Evolutionary conservation across 1,284 basidiomycete genomes (phyloP), one percentile per base, ranked within the genome.

Genomic region (Flammula alnicola): DNA sequence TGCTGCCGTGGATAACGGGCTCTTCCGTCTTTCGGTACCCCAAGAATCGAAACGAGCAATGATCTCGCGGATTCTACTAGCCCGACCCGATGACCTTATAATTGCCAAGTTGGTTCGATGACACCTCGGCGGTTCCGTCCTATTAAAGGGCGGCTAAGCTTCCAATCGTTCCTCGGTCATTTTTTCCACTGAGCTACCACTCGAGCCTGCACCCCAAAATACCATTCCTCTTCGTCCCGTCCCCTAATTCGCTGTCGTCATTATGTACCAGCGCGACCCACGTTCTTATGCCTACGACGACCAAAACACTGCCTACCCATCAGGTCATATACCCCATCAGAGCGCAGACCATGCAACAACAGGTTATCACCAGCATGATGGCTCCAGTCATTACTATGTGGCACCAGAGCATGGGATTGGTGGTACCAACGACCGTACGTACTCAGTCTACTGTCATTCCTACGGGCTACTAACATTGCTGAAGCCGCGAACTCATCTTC

Each of bases 101-200:
- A 61, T 65, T 69, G 58, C 67, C 66, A 69, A 69, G 63, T 68
- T 66, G 61, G 61, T 59, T 55, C 56, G 29, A 62, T 72, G 73
- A 72, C 72, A 73, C 62, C 60, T 70, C 59, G 62, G 62, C 67
- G 67, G 67, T 57, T 67, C 69, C 71, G 69, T 67, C 57, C 62
- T 72, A 72, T 74, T 74, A 75, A 76, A 74, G 68, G 65, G 65
- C 67, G 54, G 56, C 63, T 33, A 44, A 32, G n/a, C 57, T 63
- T 57, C 60, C 60, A 57, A 47, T 55, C 57, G 56, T 56, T 63
- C 61, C 60, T 57, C 56, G 56, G 56, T 55, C 59, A 58, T 60
- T 58, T 59, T 62, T 66, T 62, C 62, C 61, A 63, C 60, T 33
- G 36, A 44, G 38, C 49, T 52, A 35, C 48, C 42, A 38, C 44